These are phyloP conservation scores for Leccinum olivaceopallidum DNA, from an alignment of 768 basidiomycete species.

Conservation along the genomic window DNA sequence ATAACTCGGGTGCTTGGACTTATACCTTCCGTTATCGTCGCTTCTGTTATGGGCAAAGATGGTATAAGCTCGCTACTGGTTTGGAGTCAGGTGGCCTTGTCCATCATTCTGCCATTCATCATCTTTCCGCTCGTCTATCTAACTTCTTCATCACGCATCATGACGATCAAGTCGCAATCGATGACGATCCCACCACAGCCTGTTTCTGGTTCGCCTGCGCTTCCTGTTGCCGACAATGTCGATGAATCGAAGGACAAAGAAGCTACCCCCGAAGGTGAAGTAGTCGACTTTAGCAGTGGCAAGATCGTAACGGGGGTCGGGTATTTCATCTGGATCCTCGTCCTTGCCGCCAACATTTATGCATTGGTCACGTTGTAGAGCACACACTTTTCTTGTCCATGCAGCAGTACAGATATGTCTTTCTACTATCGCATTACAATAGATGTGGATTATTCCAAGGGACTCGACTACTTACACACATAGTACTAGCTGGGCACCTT, in stretches of 20 bases:
- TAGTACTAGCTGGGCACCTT: too few relatives aligned
- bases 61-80: slow-evolving; percentile 85
- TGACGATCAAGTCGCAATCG: slow-evolving; percentile 51
- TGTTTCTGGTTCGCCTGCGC: background rate
- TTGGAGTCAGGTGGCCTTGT: slow-evolving; percentile 80
- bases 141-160: slow-evolving; percentile 64
- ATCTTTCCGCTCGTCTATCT: slow-evolving; percentile 78
- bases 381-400: too few relatives aligned
- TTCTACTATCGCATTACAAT: background rate
- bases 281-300: slow-evolving; percentile 65
- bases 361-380: slow-evolving; percentile 58
- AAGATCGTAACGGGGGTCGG: slow-evolving; percentile 51
- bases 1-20: slow-evolving; percentile 81
- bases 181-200: background rate
- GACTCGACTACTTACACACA: too few relatives aligned
- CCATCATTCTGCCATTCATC: slow-evolving; percentile 83
- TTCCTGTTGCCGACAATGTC: background rate
- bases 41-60: slow-evolving; percentile 62
- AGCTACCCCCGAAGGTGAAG: slow-evolving; percentile 31
- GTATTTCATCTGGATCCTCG: slow-evolving; percentile 59
- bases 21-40: slow-evolving; percentile 79
- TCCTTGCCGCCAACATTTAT: slow-evolving; percentile 74
- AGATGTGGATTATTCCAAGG: background rate
- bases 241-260: slow-evolving; percentile 5
- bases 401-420: background rate